These are phyloP conservation scores for Suzukiozyma palmioleophila DNA, from an alignment of 1,139 yeast species.

Conservation along the genomic window DNA sequence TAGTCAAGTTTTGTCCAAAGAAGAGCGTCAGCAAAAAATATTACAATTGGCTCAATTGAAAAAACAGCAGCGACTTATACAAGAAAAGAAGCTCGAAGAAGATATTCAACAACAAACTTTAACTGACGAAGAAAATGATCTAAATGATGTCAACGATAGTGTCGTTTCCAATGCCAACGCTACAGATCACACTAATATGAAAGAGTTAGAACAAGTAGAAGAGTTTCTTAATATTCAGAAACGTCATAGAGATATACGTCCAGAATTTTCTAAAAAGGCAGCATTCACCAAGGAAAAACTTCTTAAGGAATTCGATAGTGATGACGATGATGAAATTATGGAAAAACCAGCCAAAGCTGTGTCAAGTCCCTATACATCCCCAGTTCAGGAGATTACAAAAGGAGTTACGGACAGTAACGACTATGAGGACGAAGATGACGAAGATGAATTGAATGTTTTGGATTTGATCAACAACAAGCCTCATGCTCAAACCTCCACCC, in stretches of 20 bases:
- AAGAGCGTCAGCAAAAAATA: conserved; percentile 20
- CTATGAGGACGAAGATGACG: conserved; percentile 8
- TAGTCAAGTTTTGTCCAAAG: conserved; percentile 12
- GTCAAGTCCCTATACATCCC: conserved; percentile 9
- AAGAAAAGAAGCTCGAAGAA: conserved; percentile 20
- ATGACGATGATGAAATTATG: conserved; percentile 18
- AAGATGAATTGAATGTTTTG: conserved; percentile 16
- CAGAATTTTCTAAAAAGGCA: conserved; percentile 26
- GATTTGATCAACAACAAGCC: conserved; percentile 11
- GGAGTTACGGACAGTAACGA: conserved; percentile 6
- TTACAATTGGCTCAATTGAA: conserved; percentile 20
- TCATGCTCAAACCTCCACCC: conserved; percentile 5
- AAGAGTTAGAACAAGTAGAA: conserved; percentile 31
- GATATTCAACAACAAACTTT: conserved; percentile 33
- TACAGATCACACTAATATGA: conserved; percentile 11
- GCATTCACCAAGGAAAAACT: conserved; percentile 30
- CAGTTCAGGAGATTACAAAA: conserved; percentile 7
- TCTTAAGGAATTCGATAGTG: conserved; percentile 31
- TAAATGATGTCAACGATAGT: conserved; percentile 19
- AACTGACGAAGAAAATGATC: conserved; percentile 41
- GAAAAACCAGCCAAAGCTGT: conserved; percentile 5
- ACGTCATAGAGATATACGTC: conserved; percentile 28
- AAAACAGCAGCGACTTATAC: conserved; percentile 16
- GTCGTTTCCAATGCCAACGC: conserved; percentile 13
- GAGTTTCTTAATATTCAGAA: conserved; percentile 35